Percentiles rank a stretch among this genome's conserved stretches.
Conservation (phyloP, 2,329 filamentous ascomycete species). For the Dactylonectria estremocensis region DNA sequence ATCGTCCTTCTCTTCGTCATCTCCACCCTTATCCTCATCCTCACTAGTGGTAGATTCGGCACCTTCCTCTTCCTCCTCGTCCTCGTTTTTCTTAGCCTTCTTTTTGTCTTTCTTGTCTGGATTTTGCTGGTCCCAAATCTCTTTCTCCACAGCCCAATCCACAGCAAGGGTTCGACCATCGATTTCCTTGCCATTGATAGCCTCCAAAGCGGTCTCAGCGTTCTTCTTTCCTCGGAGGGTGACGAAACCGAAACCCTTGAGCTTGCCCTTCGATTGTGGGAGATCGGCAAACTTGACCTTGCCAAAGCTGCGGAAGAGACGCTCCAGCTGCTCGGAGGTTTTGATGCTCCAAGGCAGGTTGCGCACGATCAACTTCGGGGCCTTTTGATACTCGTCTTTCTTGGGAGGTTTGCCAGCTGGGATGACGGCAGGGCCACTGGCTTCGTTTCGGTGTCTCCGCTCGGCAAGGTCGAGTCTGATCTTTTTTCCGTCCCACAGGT, state of each 20-base stretch:
- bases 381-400: slow-evolving; percentile 72
- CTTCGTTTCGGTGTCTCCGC: slow-evolving; percentile 79
- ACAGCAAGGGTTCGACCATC: slow-evolving; percentile 92
- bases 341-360: slow-evolving; percentile 98
- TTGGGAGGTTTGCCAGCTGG: slow-evolving; percentile 66
- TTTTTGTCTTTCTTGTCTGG: slow-evolving; percentile 56
- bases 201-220: slow-evolving; percentile 88
- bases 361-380: slow-evolving; percentile 87
- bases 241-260: slow-evolving; percentile 94
- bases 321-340: slow-evolving; percentile 82
- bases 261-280: slow-evolving; percentile 81
- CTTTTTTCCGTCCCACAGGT: slow-evolving; percentile 83
- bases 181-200: slow-evolving; percentile 89
- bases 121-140: slow-evolving; percentile 82
- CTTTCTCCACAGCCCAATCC: slow-evolving; percentile 96
- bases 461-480: slow-evolving; percentile 92
- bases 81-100: slow-evolving; percentile 51
- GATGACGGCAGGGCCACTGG: slow-evolving; percentile 58
- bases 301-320: slow-evolving; percentile 88
- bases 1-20: slow-evolving; percentile 51
- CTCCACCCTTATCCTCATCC: slow-evolving; percentile 54
- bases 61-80: slow-evolving; percentile 56
- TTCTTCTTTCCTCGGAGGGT: slow-evolving; percentile 90
- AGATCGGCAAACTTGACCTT: slow-evolving; percentile 92
- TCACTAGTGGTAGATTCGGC: slow-evolving; percentile 53